These are phyloP conservation scores for Glaciozyma antarctica DNA, from an alignment of 768 basidiomycete genomes.

Conservation along the genomic window DNA sequence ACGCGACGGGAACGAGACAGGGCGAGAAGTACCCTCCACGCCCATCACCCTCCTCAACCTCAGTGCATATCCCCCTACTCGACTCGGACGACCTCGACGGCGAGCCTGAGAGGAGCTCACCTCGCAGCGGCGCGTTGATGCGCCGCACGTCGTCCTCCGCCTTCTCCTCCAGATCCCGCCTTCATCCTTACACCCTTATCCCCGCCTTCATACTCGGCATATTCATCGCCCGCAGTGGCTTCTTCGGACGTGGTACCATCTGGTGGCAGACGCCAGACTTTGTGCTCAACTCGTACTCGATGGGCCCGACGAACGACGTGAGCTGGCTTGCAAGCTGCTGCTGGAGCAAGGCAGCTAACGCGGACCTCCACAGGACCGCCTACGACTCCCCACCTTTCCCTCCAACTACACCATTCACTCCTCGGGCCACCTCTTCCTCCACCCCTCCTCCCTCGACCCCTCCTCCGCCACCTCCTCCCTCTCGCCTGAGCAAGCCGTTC, in stretches of 20 bases:
- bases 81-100: constrained; percentile 6
- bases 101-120: background rate
- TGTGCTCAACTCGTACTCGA: no score
- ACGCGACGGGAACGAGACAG: no score
- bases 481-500: no score
- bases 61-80: constrained; percentile 20
- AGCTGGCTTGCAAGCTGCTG: background rate
- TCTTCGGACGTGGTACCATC: no score
- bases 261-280: no score
- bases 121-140: background rate
- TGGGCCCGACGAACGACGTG: no score
- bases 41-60: background rate
- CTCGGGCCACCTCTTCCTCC: constrained; percentile 27
- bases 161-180: no score
- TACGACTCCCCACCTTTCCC: background rate
- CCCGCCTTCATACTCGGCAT: no score
- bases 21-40: constrained; percentile 8
- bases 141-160: no score
- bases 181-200: no score
- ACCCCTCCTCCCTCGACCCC: constrained; percentile 16
- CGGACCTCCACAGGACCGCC: background rate
- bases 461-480: background rate
- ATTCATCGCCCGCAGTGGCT: no score
- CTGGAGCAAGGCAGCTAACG: background rate
- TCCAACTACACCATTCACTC: constrained; percentile 23